Conservation (phyloP, 2,329 filamentous ascomycete species). For the Claviceps digitariae region DNA sequence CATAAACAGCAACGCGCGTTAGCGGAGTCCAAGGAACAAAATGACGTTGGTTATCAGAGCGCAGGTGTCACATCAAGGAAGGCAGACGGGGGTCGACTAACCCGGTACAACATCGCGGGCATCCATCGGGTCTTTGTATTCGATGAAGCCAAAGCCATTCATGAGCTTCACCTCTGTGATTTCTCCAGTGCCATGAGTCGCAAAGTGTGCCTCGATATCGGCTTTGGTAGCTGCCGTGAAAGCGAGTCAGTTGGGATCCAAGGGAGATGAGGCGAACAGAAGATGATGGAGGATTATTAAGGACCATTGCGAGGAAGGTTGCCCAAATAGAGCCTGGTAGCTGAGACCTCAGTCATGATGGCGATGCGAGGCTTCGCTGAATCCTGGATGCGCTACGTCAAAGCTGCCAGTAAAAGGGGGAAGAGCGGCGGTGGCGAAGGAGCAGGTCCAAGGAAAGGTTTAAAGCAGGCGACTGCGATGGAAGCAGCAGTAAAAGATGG, state of each 20-base stretch:
- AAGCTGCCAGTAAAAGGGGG: not conserved
- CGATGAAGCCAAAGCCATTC: slow-evolving; percentile 99
- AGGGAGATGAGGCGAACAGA: slow-evolving; percentile 10
- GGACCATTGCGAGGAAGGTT: slow-evolving; percentile 93
- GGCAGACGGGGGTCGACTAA: slow-evolving; percentile 32
- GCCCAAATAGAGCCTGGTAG: slow-evolving; percentile 90
- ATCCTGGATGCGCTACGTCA: slow-evolving; percentile 2
- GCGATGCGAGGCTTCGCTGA: slow-evolving; percentile 6
- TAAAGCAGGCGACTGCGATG: not conserved
- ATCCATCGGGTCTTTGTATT: slow-evolving; percentile 98
- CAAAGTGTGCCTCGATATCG: slow-evolving; percentile 93
- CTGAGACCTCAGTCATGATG: slow-evolving; percentile 72
- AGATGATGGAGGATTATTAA: slow-evolving; percentile 10
- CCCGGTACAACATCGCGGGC: slow-evolving; percentile 96
- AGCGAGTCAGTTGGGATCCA: slow-evolving; percentile 29
- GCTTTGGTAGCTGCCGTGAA: slow-evolving; percentile 72
- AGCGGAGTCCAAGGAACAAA: slow-evolving; percentile 4
- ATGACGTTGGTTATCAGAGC: not conserved
- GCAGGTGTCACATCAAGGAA: not conserved
- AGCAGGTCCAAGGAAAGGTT: slow-evolving; percentile 1
- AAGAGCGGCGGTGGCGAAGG: no score
- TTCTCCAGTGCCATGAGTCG: slow-evolving; percentile 87
- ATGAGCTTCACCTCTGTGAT: slow-evolving; percentile 99
- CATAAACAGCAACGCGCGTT: slow-evolving; percentile 2
- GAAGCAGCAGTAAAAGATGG: not conserved